Evolutionary conservation across 352 stramenopile genomes (phyloP), one percentile per base, ranked within the genome.

Genomic region (Pythium aristosporum): DNA sequence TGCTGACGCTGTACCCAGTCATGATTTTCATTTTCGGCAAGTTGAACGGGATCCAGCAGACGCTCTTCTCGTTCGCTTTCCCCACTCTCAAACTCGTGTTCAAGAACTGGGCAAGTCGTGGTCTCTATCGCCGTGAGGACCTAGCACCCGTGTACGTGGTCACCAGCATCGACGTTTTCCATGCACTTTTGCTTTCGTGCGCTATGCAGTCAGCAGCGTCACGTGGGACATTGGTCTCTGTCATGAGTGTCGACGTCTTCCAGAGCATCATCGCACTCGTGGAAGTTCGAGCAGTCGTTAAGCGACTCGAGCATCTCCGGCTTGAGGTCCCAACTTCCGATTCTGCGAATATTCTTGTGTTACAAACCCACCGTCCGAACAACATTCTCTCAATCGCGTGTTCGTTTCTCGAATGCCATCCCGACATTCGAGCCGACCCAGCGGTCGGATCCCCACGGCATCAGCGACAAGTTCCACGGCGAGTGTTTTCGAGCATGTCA

Each of bases 61-160:
- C 42, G 12, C 11, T 44, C 12, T 57, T 67, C n/a, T 41, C 56
- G 2, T 4, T n/a, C 15, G 69, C 5, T 2, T 51, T 85, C 30
- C 72, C 67, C 8, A 36, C 79, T 21, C 52, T 75, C 15, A 85
- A 85, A 44, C 60, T 85, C 21, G 49, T 42, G 0, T 60, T 69
- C 32, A 79, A 82, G 55, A 74, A 74, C 55, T 62, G 67, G 43
- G 68, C 76, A 9, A 71, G 62, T 57, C 39, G 54, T 32, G 30
- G 56, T 43, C 42, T 57, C 9, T 10, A 16, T 11, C 49, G 51
- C 20, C 57, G 41, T 8, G 67, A 77, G 18, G 76, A 75, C 23
- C 41, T 48, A 2, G 76, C 66, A 18, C 67, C 72, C 13, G 71
- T 67, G 23, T 21, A 28, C 25, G 25, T 28, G 2, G 16, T 7